Evolutionary conservation across 306 rosid species (phyloP).

Genomic region (Citrullus colocynthis): DNA sequence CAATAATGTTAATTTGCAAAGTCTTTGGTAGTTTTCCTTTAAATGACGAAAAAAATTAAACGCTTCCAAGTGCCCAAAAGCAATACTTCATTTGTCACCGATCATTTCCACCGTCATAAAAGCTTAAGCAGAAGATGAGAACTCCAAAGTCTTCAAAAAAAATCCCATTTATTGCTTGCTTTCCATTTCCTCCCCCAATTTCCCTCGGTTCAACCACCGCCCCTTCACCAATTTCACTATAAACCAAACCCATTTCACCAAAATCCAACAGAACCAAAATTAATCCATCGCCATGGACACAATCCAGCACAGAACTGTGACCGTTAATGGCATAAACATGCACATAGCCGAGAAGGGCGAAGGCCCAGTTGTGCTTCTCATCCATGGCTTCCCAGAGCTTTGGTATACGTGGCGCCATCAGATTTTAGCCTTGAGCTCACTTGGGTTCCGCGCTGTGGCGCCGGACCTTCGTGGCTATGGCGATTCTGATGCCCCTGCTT

Average conservation of each 20-base stretch:
- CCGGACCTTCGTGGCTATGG: slow-evolving; percentile 67
- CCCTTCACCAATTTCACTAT: neutral
- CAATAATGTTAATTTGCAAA: too few relatives aligned
- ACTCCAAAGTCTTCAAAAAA: neutral
- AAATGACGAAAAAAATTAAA: too few relatives aligned
- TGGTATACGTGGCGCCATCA: slow-evolving; percentile 85
- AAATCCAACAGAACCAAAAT: neutral
- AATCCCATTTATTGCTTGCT: neutral
- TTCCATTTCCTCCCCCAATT: neutral
- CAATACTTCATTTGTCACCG: neutral
- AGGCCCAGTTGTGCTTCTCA: slow-evolving; percentile 53
- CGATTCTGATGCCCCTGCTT: slow-evolving; percentile 33
- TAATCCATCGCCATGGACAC: slow-evolving; percentile 24
- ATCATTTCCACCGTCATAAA: neutral
- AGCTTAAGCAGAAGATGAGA: neutral
- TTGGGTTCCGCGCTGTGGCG: slow-evolving; percentile 44
- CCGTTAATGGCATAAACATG: slow-evolving; percentile 54
- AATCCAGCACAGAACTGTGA: slow-evolving; percentile 34
- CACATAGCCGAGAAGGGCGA: slow-evolving; percentile 67
- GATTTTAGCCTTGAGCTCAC: slow-evolving; percentile 35
- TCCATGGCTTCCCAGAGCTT: slow-evolving; percentile 70
- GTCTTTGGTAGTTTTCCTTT: too few relatives aligned
- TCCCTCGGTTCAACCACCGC: neutral
- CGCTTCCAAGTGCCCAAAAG: neutral
- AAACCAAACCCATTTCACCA: neutral